Evolutionary conservation across 1,284 basidiomycete genomes (phyloP).

Genomic region (Malassezia equina): DNA sequence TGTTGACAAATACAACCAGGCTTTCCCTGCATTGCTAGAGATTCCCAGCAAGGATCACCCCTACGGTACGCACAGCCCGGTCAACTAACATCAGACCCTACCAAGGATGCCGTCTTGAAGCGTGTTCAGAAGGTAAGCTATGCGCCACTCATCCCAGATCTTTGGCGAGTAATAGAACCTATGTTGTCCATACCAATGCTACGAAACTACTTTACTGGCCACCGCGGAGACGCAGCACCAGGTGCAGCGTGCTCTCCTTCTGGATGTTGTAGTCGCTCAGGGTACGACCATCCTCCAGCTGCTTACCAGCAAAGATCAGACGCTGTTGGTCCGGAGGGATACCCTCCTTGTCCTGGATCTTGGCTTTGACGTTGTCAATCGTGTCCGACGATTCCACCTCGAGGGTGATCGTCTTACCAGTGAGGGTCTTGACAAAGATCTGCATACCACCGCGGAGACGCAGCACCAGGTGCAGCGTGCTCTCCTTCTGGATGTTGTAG

Average conservation of each 20-base stretch:
- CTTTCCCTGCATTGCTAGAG: constrained; percentile 92
- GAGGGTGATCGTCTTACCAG: constrained; percentile 94
- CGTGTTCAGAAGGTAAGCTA: constrained; percentile 66
- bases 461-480: constrained; percentile 39
- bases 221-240: constrained; percentile 42
- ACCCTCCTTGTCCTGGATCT: too few relatives aligned
- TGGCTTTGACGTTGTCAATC: too few relatives aligned
- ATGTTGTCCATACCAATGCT: background rate
- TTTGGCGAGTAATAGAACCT: constrained; percentile 24
- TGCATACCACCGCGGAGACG: constrained; percentile 47
- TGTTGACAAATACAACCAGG: constrained; percentile 86
- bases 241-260: constrained; percentile 43
- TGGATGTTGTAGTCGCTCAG: constrained; percentile 50
- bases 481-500: constrained; percentile 49
- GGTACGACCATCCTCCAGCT: constrained; percentile 51
- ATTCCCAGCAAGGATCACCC: constrained; percentile 76
- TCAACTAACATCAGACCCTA: constrained; percentile 61
- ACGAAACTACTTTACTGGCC: constrained; percentile 16
- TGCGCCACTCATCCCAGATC: constrained; percentile 19
- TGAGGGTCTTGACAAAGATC: constrained; percentile 58
- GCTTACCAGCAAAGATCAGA: constrained; percentile 52
- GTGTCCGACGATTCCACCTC: too few relatives aligned
- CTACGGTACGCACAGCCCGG: constrained; percentile 45
- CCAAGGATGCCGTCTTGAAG: constrained; percentile 92
- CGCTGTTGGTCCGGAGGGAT: too few relatives aligned